Conservation (phyloP, 2,329 filamentous ascomycete species). For the Colletotrichum somersetense region DNA sequence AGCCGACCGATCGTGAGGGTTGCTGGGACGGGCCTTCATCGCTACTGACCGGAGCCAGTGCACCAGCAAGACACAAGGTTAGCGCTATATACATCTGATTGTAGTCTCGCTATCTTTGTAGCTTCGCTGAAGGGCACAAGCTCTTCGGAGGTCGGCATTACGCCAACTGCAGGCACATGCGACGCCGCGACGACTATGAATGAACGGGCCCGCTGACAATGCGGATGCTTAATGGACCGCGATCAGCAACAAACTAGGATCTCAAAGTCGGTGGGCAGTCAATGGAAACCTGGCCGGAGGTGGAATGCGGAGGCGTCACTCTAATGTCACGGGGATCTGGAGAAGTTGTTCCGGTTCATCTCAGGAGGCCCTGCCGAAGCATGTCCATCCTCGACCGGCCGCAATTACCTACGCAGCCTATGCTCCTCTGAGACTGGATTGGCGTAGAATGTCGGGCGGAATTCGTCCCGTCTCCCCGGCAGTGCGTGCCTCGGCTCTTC, state of each 20-base stretch:
- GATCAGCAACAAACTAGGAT: background rate
- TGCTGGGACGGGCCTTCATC: too few species aligned
- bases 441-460: background rate
- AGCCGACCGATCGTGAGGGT: background rate
- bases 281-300: too few species aligned
- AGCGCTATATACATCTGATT: slow-evolving; percentile 44
- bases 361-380: background rate
- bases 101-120: slow-evolving; percentile 43
- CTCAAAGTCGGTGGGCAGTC: background rate
- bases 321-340: slow-evolving; percentile 3
- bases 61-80: slow-evolving; percentile 44
- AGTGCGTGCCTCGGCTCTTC: slow-evolving; percentile 4
- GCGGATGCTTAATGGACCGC: background rate
- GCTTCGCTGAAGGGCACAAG: slow-evolving; percentile 44
- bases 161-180: background rate
- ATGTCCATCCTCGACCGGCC: background rate
- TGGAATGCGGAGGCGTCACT: background rate
- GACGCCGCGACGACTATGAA: background rate
- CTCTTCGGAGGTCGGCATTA: slow-evolving; percentile 18
- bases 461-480: background rate
- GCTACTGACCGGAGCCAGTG: slow-evolving; percentile 45
- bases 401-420: background rate
- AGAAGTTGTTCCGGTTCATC: slow-evolving; percentile 3
- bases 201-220: background rate
- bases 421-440: too few species aligned